A percentile compares a stretch with the other conserved stretches of the same genome.
Evolutionary conservation across 495 filamentous ascomycete species (phyloP).

Genomic region (Penicillium turbatum): DNA sequence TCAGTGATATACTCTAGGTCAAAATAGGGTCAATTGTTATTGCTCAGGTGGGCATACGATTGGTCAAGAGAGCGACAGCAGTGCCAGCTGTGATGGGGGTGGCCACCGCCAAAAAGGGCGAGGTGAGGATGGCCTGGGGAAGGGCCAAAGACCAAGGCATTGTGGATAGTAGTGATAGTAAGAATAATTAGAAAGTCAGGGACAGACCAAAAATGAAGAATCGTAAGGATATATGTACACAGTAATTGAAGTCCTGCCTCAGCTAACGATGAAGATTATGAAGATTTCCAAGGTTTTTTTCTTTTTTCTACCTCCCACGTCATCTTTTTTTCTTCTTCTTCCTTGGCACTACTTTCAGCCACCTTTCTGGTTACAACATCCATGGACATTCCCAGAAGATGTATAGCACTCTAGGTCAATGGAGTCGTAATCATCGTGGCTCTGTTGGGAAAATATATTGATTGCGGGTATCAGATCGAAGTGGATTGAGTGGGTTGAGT

Average conservation of each 20-base stretch:
- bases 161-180: not conserved
- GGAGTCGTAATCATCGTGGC: no score
- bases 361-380: no score
- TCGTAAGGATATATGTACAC: not conserved
- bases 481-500: no score
- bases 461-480: no score
- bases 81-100: slow-evolving; percentile 34
- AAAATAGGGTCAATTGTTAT: not conserved
- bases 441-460: not conserved
- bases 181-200: not conserved
- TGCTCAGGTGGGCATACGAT: slow-evolving; percentile 18
- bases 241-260: no score
- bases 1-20: not conserved
- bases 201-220: not conserved
- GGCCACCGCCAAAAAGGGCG: slow-evolving; percentile 30
- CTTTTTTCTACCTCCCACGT: no score
- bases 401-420: no score
- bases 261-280: no score
- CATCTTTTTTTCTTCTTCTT: no score
- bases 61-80: slow-evolving; percentile 30
- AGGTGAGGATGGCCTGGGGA: slow-evolving; percentile 32
- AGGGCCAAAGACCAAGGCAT: slow-evolving; percentile 36
- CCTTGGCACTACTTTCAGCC: no score
- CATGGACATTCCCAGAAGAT: no score
- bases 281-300: no score